A percentile compares a stretch with the other conserved stretches of the same genome.
These are phyloP conservation scores for Magnusiomyces paraingens DNA, from an alignment of 1,139 yeast genomes.

Conservation along the genomic window DNA sequence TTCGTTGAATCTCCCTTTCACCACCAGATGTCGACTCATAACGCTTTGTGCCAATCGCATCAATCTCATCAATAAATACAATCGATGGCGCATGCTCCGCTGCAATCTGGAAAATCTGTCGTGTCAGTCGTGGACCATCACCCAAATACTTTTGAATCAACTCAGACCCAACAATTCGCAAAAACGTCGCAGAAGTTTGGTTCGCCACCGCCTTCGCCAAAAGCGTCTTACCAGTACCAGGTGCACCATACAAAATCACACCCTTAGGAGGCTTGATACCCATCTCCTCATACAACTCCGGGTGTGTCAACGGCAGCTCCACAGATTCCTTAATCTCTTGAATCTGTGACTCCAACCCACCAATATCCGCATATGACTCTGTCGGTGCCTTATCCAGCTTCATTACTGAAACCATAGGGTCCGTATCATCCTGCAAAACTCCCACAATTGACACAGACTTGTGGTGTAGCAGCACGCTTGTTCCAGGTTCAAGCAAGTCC, in stretches of 20 bases:
- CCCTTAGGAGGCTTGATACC: slow-evolving; percentile 99
- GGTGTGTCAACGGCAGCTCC: slow-evolving; percentile 94
- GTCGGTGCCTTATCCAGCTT: slow-evolving; percentile 96
- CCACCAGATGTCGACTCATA: slow-evolving; percentile 96
- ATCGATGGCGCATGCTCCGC: slow-evolving; percentile 97
- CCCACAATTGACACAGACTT: slow-evolving; percentile 94
- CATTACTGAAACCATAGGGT: slow-evolving; percentile 97
- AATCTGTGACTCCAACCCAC: slow-evolving; percentile 92
- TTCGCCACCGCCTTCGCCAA: slow-evolving; percentile 98
- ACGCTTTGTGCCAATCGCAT: slow-evolving; percentile 97
- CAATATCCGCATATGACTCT: slow-evolving; percentile 94
- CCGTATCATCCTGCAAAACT: slow-evolving; percentile 92
- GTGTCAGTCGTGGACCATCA: slow-evolving; percentile 92
- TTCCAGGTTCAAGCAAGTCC: slow-evolving; percentile 95
- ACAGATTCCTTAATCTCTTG: slow-evolving; percentile 98
- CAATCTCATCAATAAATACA: slow-evolving; percentile 97
- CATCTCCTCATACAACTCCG: slow-evolving; percentile 97
- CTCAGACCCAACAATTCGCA: slow-evolving; percentile 95
- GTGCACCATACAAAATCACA: slow-evolving; percentile 96
- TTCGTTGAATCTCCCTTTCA: slow-evolving; percentile 96
- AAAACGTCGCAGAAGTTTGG: slow-evolving; percentile 92
- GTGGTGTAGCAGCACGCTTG: slow-evolving; percentile 91
- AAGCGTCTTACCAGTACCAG: slow-evolving; percentile 97
- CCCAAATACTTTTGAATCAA: slow-evolving; percentile 95
- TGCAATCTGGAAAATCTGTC: slow-evolving; percentile 95